Evolutionary conservation across 306 rosid species (phyloP).

Genomic region (Canavalia ensiformis): DNA sequence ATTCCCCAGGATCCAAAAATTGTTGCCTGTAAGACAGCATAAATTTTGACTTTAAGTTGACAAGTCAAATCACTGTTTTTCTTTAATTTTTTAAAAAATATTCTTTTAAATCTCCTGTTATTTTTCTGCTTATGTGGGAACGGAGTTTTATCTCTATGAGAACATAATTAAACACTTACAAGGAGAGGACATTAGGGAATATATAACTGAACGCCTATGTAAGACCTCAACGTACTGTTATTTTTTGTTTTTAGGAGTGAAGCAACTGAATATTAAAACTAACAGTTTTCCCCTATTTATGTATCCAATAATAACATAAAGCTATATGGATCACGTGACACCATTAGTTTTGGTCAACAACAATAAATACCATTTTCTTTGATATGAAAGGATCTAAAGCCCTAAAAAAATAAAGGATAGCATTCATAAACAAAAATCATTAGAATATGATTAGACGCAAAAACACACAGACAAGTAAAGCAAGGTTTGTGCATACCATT

Average conservation of each 20-base stretch:
- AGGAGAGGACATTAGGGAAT: neutral
- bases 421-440: neutral
- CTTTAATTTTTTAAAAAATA: neutral
- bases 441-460: slow-evolving; percentile 37
- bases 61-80: slow-evolving; percentile 15
- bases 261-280: slow-evolving; percentile 16
- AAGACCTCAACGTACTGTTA: neutral
- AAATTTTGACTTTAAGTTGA: slow-evolving; percentile 16
- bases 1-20: slow-evolving; percentile 95
- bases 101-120: neutral
- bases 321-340: no score
- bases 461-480: slow-evolving; percentile 11
- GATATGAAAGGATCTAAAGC: slow-evolving; percentile 2
- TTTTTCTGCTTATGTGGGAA: neutral
- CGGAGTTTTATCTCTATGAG: neutral
- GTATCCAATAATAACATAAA: neutral
- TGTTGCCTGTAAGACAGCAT: slow-evolving; percentile 76
- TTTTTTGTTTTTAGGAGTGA: neutral
- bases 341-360: neutral
- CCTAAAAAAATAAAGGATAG: slow-evolving; percentile 33
- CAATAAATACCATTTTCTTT: neutral
- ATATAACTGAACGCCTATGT: neutral
- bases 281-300: slow-evolving; percentile 2
- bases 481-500: slow-evolving; percentile 70
- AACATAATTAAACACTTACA: neutral